Evolutionary conservation across 331 rosid genomes (phyloP).

Genomic region (Pyrus hybrid): DNA sequence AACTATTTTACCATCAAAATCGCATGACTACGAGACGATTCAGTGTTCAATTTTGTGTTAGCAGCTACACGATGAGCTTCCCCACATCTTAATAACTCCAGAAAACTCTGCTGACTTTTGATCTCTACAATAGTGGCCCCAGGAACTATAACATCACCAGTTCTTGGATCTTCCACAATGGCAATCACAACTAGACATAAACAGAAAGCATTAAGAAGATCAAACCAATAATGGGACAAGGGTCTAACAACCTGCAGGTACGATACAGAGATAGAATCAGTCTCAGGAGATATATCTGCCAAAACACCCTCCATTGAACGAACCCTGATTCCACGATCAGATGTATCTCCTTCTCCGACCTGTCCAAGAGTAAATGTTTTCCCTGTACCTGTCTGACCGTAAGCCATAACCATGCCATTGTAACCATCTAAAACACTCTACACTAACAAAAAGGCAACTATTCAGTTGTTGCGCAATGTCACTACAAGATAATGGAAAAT

Average conservation of each 20-base stretch:
- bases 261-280: constrained; percentile 72
- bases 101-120: constrained; percentile 64
- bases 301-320: constrained; percentile 96
- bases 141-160: constrained; percentile 82
- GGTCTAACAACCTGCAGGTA: constrained; percentile 64
- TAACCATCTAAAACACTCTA: constrained; percentile 97
- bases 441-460: constrained; percentile 14
- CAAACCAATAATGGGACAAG: constrained; percentile 1
- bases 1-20: constrained; percentile 72
- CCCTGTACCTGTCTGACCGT: constrained; percentile 99
- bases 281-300: constrained; percentile 58
- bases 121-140: constrained; percentile 89
- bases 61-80: constrained; percentile 92
- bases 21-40: constrained; percentile 98
- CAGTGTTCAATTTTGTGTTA: constrained; percentile 91
- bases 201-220: constrained; percentile 14
- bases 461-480: neutral
- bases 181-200: constrained; percentile 11
- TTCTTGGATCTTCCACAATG: constrained; percentile 89
- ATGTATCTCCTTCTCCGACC: constrained; percentile 72
- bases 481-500: neutral
- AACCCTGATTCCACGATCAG: constrained; percentile 94
- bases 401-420: constrained; percentile 99
- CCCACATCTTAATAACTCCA: constrained; percentile 81
- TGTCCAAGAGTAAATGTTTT: constrained; percentile 96